phyloP scores from a whole-genome alignment of 805 yeast genomes.

The Candida khao-thaluensis region DNA sequence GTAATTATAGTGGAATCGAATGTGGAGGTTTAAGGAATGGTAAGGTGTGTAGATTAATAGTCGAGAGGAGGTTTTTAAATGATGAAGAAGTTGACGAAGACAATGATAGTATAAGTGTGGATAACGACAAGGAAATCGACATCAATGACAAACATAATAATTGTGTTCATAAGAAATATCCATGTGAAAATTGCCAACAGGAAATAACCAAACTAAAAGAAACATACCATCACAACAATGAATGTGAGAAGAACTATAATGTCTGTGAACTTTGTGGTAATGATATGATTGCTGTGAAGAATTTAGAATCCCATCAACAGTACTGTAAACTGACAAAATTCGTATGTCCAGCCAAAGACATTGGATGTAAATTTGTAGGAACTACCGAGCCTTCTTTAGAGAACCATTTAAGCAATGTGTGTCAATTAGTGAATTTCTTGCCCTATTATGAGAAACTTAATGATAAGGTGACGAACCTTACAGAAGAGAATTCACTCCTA shows the following conservation, averaged over 20 bases:
- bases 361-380: conserved; percentile 52
- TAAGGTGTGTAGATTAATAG: conserved; percentile 12
- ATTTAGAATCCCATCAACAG: conserved; percentile 38
- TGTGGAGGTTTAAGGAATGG: conserved; percentile 27
- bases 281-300: conserved; percentile 39
- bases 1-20: conserved; percentile 36
- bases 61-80: conserved; percentile 18
- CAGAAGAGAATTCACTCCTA: conserved; percentile 37
- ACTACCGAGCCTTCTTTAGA: conserved; percentile 35
- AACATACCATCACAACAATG: conserved; percentile 33
- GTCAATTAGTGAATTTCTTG: conserved; percentile 30
- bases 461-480: conserved; percentile 25
- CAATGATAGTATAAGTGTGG: too few relatives aligned
- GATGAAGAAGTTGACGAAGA: conserved; percentile 15
- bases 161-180: conserved; percentile 41
- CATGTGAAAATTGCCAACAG: conserved; percentile 38
- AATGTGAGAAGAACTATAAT: conserved; percentile 40
- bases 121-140: conserved; percentile 10
- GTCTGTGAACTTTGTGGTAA: conserved; percentile 45
- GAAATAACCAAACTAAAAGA: conserved; percentile 27
- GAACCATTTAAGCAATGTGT: conserved; percentile 31
- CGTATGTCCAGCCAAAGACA: conserved; percentile 46
- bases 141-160: conserved; percentile 6
- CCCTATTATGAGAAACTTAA: conserved; percentile 26
- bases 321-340: conserved; percentile 43